Conservation (phyloP, 768 basidiomycete species). For the Guyanaporus albipodus region DNA sequence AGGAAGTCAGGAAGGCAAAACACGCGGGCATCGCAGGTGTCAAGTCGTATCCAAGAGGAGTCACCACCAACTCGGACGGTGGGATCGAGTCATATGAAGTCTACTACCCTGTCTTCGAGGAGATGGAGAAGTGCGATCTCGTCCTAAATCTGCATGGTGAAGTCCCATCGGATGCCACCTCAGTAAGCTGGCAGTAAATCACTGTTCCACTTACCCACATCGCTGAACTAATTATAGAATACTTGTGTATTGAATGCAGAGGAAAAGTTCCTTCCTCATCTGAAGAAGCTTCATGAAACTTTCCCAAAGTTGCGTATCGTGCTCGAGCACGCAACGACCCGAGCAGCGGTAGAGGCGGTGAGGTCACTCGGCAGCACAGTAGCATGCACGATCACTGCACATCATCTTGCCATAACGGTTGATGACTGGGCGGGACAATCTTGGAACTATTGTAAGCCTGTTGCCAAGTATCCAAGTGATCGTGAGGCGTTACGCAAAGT, state of each 20-base stretch:
- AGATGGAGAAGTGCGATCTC: constrained; percentile 91
- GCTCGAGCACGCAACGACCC: constrained; percentile 93
- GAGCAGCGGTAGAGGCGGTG: constrained; percentile 85
- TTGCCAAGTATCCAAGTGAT: constrained; percentile 95
- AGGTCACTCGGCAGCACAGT: constrained; percentile 76
- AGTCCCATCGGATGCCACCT: constrained; percentile 77
- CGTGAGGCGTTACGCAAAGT: constrained; percentile 76
- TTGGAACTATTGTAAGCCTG: constrained; percentile 96
- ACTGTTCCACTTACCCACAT: background rate
- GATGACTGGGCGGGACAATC: constrained; percentile 97
- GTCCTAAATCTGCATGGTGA: constrained; percentile 97
- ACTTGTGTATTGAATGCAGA: constrained; percentile 94
- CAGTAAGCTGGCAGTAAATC: constrained; percentile 36
- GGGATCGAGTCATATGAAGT: constrained; percentile 94
- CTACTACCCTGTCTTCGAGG: constrained; percentile 90
- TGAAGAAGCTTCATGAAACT: constrained; percentile 69
- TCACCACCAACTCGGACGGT: constrained; percentile 94
- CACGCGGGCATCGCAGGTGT: constrained; percentile 82
- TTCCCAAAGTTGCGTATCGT: constrained; percentile 94
- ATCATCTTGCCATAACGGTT: constrained; percentile 90
- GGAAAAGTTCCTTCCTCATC: constrained; percentile 80
- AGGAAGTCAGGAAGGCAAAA: constrained; percentile 86
- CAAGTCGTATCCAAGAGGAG: constrained; percentile 95
- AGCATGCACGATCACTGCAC: constrained; percentile 95
- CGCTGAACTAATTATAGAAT: constrained; percentile 47